Base-by-base conservation (phyloP, 352 stramenopile genomes). In the Globisporangium camurandrum region DNA sequence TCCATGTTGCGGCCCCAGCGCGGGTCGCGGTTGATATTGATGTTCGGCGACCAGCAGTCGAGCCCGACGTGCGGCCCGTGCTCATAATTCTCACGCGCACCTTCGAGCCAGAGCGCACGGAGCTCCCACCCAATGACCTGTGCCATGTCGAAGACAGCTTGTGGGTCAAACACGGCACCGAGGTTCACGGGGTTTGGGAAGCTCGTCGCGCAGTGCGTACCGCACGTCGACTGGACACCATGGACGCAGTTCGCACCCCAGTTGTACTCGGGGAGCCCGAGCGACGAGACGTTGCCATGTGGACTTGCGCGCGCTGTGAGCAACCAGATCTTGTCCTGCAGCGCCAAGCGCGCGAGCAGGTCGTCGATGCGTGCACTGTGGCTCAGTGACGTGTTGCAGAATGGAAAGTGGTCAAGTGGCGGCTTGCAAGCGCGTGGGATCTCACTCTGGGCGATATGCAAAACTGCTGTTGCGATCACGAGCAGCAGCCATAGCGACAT, bases 1-100 rank as follows among this genome's bases (percentile, higher is more conserved):
- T 98, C 88, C 77, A 96, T 94, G 56, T 90, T 95, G 24, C 95
- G 66, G 8, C 95, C 95, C 90, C 90, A 98, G 44, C 92, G 69
- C 33, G 93, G 92, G 70, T 98, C 92, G 55, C 93, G 67, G 45
- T 96, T 95, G 47, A 98, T 87, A 63, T 98, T 98, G 48, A 98
- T 90, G 55, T 97, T 98, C 12, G 95, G 95, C 42, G 83, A 93
- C 83, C 86, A 98, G 63, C 83, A 97, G 44, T 95, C 95, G 20
- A 98, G 66, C 1, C 90, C 91, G 19, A 89, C 59, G 41, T 94
- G 80, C 55, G 61, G 71, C 11, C 74, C 79, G 0, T 45, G 36
- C 6, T 51, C 50, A 49, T 88, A 86, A 51, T 91, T 88, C 42
- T 91, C 80, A 8, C 69, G 56, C 1, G 80, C 80, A 5, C 75